Percentiles rank a stretch among this genome's conserved stretches.
Evolutionary conservation across 1,284 basidiomycete genomes (phyloP).

Genomic region (Austroboletus niveus): DNA sequence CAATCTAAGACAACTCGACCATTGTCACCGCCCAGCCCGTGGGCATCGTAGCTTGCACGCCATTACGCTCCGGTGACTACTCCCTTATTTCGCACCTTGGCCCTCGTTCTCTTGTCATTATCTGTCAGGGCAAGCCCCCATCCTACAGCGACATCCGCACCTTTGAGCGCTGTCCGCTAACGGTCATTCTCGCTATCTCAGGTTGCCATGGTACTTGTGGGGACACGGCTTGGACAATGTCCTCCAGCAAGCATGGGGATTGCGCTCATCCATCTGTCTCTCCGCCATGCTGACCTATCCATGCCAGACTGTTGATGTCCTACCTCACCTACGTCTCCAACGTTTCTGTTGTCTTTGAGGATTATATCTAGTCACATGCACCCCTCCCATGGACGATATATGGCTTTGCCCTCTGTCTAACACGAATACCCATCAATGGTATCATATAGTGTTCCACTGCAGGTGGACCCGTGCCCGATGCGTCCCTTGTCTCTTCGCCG

Average conservation of each 20-base stretch:
- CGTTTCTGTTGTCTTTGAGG: conserved; percentile 59
- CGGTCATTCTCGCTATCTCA: conserved; percentile 35
- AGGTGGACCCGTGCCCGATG: conserved; percentile 42
- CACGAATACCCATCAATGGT: conserved; percentile 57
- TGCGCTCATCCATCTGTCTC: no score
- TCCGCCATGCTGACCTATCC: no score
- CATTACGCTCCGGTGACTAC: no score
- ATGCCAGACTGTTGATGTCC: conserved; percentile 37
- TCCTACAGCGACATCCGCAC: conserved; percentile 36
- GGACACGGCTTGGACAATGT: conserved; percentile 58
- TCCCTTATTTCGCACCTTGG: no score
- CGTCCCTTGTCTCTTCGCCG: conserved; percentile 24
- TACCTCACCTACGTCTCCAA: conserved; percentile 48
- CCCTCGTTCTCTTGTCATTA: conserved; percentile 23
- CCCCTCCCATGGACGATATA: conserved; percentile 50
- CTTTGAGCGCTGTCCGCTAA: conserved; percentile 35
- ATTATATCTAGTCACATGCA: conserved; percentile 59
- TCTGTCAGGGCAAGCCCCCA: conserved; percentile 41
- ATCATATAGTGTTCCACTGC: conserved; percentile 57
- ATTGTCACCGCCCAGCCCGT: no score
- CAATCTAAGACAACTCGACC: no score
- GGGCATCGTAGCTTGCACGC: no score
- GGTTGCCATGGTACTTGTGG: conserved; percentile 52
- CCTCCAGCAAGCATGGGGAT: conserved; percentile 43
- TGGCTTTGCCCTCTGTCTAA: conserved; percentile 49